Conservation (phyloP, 139 green algal species). For the Chlamydomonas incerta region DNA sequence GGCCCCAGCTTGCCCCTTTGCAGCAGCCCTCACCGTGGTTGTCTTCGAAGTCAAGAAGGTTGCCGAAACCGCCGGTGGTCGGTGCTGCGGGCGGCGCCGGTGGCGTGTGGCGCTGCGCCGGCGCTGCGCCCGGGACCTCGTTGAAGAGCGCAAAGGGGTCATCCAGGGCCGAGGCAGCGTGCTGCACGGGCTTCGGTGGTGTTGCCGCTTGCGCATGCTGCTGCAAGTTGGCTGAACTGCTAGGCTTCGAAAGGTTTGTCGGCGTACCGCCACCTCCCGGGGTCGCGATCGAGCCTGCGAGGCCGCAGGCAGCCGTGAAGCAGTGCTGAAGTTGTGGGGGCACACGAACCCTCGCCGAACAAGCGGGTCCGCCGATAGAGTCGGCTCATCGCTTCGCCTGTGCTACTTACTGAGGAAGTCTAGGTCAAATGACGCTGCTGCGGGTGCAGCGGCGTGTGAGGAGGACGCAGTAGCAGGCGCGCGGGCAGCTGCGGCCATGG, state of each 20-base stretch:
- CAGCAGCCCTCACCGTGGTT: not conserved
- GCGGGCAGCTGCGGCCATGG: constrained; percentile 11
- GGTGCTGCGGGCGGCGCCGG: not conserved
- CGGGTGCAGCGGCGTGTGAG: not conserved
- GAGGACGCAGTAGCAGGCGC: not conserved
- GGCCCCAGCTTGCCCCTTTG: too few species aligned
- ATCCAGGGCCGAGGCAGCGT: not conserved
- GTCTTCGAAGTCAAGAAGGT: constrained; percentile 26
- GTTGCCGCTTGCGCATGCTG: not conserved
- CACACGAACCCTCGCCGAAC: too few species aligned
- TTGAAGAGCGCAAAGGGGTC: constrained; percentile 57
- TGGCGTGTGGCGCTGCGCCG: constrained; percentile 3
- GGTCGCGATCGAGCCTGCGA: constrained; percentile 1
- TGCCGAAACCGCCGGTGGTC: not conserved
- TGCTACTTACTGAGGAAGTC: constrained; percentile 5
- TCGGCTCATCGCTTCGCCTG: not conserved
- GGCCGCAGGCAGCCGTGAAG: too few species aligned
- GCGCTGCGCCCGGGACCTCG: constrained; percentile 40
- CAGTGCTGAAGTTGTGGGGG: too few species aligned
- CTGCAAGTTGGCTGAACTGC: constrained; percentile 10
- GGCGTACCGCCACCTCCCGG: not conserved
- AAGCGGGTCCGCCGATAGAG: too few species aligned
- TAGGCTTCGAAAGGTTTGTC: not conserved
- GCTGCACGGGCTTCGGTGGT: not conserved
- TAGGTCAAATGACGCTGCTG: not conserved